Evolutionary conservation across 2,329 filamentous ascomycete genomes (phyloP).

Genomic region (Thelonectria discophora): DNA sequence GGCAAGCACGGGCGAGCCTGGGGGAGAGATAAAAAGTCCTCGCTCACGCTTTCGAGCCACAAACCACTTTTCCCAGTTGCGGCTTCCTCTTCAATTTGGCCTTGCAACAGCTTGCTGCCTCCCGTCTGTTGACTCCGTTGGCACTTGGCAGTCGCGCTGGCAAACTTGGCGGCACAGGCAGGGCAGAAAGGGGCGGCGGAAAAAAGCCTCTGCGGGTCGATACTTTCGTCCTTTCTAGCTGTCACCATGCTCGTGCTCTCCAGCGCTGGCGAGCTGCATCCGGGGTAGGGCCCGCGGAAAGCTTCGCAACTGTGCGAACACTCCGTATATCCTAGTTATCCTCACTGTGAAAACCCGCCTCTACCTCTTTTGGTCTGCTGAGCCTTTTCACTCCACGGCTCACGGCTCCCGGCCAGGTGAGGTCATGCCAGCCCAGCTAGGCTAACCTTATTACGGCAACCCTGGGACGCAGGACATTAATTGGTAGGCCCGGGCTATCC

Average conservation of each 20-base stretch:
- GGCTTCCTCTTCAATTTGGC: neutral
- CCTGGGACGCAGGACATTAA: constrained; percentile 12
- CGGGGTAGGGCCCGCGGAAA: neutral
- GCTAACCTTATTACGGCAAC: constrained; percentile 26
- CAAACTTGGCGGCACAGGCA: too few species aligned
- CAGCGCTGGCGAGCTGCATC: too few species aligned
- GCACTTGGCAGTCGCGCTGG: neutral
- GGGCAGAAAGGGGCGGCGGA: neutral
- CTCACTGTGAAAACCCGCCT: neutral
- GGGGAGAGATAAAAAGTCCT: neutral
- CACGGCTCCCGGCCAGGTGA: constrained; percentile 10
- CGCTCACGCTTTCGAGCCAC: neutral
- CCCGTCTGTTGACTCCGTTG: neutral
- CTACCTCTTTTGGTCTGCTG: neutral
- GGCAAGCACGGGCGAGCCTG: neutral
- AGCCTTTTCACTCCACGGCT: neutral
- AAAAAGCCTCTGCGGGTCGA: neutral
- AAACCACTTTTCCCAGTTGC: neutral
- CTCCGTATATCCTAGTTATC: neutral
- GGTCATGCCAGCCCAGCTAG: constrained; percentile 25
- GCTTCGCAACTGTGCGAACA: neutral
- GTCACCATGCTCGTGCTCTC: too few species aligned
- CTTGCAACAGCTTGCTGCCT: too few species aligned
- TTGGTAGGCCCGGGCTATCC: constrained; percentile 6
- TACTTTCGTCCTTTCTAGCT: neutral